phyloP scores from a whole-genome alignment of 2,329 filamentous ascomycete genomes.

The Hortaea werneckii region DNA sequence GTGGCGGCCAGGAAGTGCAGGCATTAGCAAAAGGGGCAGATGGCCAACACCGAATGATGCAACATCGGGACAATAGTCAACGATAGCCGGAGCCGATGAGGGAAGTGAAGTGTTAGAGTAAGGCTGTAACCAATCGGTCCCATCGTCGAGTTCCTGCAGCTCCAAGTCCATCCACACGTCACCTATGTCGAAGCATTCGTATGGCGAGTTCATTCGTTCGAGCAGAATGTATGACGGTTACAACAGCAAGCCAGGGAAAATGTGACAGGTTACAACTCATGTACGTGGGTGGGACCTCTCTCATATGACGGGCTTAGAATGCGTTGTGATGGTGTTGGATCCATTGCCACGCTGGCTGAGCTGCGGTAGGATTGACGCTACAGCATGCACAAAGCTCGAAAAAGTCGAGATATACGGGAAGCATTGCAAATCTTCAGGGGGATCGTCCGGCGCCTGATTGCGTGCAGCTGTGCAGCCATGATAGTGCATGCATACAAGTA shows the following conservation, averaged over 20 bases:
- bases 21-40: neutral
- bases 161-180: slow-evolving; percentile 2
- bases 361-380: too few species aligned
- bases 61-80: too few species aligned
- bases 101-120: neutral
- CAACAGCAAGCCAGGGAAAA: neutral
- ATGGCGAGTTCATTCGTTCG: neutral
- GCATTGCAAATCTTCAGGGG: too few species aligned
- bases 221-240: neutral
- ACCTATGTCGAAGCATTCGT: slow-evolving; percentile 1
- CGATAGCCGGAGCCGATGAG: slow-evolving; percentile 3
- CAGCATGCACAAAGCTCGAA: too few species aligned
- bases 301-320: neutral
- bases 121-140: neutral
- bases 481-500: too few species aligned
- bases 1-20: neutral
- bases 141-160: slow-evolving; percentile 3
- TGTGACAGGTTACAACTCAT: neutral
- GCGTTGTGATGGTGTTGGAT: too few species aligned
- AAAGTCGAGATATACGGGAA: too few species aligned
- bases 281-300: neutral
- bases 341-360: too few species aligned
- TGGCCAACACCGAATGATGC: neutral
- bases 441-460: too few species aligned
- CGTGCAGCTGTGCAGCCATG: too few species aligned